Conservation (phyloP, 1,284 basidiomycete genomes). For the Hymenochaete sp. region DNA sequence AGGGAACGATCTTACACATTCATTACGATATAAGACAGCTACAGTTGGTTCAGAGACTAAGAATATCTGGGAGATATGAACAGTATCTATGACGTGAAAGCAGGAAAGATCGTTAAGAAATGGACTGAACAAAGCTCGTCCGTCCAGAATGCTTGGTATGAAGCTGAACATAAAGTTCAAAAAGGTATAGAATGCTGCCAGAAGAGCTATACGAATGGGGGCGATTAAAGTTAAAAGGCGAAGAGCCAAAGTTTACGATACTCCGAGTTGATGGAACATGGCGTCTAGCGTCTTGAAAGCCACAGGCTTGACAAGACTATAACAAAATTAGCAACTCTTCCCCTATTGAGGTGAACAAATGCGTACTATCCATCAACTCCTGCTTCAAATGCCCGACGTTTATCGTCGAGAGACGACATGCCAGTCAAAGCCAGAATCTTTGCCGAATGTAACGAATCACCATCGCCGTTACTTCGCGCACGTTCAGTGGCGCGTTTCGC, state of each 20-base stretch:
- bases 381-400: slow-evolving; percentile 82
- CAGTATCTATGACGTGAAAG: no score
- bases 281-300: slow-evolving; percentile 83
- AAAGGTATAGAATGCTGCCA: no score
- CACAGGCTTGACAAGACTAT: slow-evolving; percentile 84
- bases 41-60: no score
- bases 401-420: slow-evolving; percentile 88
- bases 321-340: neutral
- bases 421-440: slow-evolving; percentile 90
- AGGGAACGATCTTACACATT: no score
- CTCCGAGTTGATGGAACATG: slow-evolving; percentile 73
- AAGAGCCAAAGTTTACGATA: slow-evolving; percentile 32
- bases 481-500: slow-evolving; percentile 30
- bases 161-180: no score
- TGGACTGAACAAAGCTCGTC: no score
- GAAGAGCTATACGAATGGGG: neutral
- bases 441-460: slow-evolving; percentile 28
- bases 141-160: no score
- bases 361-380: slow-evolving; percentile 93
- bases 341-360: neutral
- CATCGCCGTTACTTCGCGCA: slow-evolving; percentile 20
- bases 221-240: neutral
- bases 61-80: no score
- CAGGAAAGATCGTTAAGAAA: no score
- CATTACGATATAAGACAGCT: no score